These are phyloP conservation scores for Apiospora sp. DNA, from an alignment of 2,329 filamentous ascomycete species.

Conservation along the genomic window DNA sequence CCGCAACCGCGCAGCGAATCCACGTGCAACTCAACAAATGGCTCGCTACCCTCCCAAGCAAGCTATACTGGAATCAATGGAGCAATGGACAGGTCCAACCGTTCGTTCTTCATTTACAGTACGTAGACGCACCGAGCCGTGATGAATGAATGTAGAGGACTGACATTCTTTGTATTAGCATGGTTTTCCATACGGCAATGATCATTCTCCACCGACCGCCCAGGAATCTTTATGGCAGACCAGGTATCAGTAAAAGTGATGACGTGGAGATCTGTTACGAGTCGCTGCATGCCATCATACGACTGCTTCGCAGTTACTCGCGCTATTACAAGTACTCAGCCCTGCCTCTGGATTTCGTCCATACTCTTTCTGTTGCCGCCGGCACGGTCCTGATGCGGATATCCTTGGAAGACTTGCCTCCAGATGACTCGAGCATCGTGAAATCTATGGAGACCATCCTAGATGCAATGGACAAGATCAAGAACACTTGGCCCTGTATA, in stretches of 20 bases:
- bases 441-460: slow-evolving; percentile 56
- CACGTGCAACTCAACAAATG: slow-evolving; percentile 56
- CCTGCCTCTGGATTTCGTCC: slow-evolving; percentile 47
- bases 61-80: slow-evolving; percentile 61
- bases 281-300: slow-evolving; percentile 54
- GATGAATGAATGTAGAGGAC: neutral
- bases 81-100: slow-evolving; percentile 54
- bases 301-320: slow-evolving; percentile 53
- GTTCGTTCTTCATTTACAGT: slow-evolving; percentile 56
- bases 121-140: slow-evolving; percentile 29
- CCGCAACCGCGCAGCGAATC: slow-evolving; percentile 53
- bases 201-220: slow-evolving; percentile 60
- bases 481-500: slow-evolving; percentile 57
- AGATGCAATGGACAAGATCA: slow-evolving; percentile 59
- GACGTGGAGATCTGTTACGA: slow-evolving; percentile 60
- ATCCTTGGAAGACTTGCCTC: slow-evolving; percentile 49
- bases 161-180: slow-evolving; percentile 34
- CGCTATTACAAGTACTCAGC: slow-evolving; percentile 53
- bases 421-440: slow-evolving; percentile 55
- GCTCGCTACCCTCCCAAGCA: slow-evolving; percentile 53
- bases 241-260: slow-evolving; percentile 49
- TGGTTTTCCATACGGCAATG: slow-evolving; percentile 60
- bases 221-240: slow-evolving; percentile 50
- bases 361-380: slow-evolving; percentile 53
- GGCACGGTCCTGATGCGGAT: slow-evolving; percentile 56